Evolutionary conservation across 352 stramenopile species (phyloP), one percentile per base, ranked within the genome.

Genomic region (Peronosclerospora sorghi): DNA sequence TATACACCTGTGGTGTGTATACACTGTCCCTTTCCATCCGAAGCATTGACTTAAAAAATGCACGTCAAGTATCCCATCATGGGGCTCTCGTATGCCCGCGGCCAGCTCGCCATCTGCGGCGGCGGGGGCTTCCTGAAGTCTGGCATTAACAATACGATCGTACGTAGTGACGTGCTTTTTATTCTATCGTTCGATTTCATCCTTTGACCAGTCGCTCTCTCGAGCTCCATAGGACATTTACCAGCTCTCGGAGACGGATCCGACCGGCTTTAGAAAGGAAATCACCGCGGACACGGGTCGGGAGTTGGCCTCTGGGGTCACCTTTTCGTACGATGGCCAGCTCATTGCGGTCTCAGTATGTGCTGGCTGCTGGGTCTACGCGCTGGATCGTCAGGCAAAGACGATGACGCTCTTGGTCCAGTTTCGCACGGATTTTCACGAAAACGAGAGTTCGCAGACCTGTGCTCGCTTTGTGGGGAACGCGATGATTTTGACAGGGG

Each of bases 41-140:
- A n/a, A n/a, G n/a, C n/a, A n/a, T n/a, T n/a, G 43, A 48, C 32
- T 42, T 36, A 23, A 43, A 61, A 8, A 14, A 91, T 91, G 75
- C 60, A 75, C 37, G 77, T 89, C 55, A 85, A 82, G 54, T 91
- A 88, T 51, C 78, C 78, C 20, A 86, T 91, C 54, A 82, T 91
- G 63, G 78, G 77, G 41, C 63, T 91, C 1, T 85, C 73, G 26
- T 82, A 85, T 51, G 72, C 68, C 47, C 73, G 59, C 41, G 61
- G 73, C 9, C 65, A 70, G 48, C 81, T 89, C 19, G 79, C 77
- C 10, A 88, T 92, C 54, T 89, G 79, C 52, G 79, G 79, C 20
- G 79, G 79, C 36, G 79, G 79, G 41, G 79, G 79, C 14, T 89
- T 74, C 18, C 68, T 87, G 40, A 86, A 79, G 58, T 88, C 76